Evolutionary conservation across 2,329 filamentous ascomycete species (phyloP).

Genomic region (Scedosporium dehoogii): DNA sequence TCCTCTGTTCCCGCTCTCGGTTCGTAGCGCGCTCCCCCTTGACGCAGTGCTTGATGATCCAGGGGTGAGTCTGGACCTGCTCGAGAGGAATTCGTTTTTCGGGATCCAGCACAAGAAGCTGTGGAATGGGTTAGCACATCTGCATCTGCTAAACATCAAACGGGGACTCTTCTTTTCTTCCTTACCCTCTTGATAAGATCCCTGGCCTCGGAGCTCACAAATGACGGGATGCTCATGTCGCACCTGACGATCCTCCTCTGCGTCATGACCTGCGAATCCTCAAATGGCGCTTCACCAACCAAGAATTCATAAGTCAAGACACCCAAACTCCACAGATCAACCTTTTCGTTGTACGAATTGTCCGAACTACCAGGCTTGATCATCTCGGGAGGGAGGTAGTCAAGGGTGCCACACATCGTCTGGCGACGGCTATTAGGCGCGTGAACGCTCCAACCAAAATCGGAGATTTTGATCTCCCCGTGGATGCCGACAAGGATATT

Average conservation of each 20-base stretch:
- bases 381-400: conserved; percentile 98
- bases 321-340: conserved; percentile 92
- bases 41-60: conserved; percentile 92
- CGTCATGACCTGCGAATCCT: conserved; percentile 92
- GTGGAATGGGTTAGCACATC: conserved; percentile 10
- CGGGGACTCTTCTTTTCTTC: conserved; percentile 6
- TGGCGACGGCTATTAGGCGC: conserved; percentile 88
- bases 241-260: conserved; percentile 78
- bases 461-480: conserved; percentile 96
- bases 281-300: conserved; percentile 91
- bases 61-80: conserved; percentile 80
- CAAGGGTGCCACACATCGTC: conserved; percentile 94
- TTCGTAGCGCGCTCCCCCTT: conserved; percentile 46
- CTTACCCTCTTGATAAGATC: conserved; percentile 86
- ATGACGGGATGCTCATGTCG: conserved; percentile 87
- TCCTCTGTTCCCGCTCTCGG: conserved; percentile 32
- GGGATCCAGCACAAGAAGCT: conserved; percentile 85
- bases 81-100: conserved; percentile 88
- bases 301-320: conserved; percentile 95
- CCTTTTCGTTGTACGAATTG: conserved; percentile 90
- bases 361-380: conserved; percentile 69
- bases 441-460: conserved; percentile 98
- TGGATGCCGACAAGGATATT: conserved; percentile 95
- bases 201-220: conserved; percentile 80
- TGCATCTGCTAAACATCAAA: neutral